A percentile compares a stretch with the other conserved stretches of the same genome.
These are phyloP conservation scores for Fragaria iinumae DNA, from an alignment of 306 rosid genomes.

Conservation along the genomic window DNA sequence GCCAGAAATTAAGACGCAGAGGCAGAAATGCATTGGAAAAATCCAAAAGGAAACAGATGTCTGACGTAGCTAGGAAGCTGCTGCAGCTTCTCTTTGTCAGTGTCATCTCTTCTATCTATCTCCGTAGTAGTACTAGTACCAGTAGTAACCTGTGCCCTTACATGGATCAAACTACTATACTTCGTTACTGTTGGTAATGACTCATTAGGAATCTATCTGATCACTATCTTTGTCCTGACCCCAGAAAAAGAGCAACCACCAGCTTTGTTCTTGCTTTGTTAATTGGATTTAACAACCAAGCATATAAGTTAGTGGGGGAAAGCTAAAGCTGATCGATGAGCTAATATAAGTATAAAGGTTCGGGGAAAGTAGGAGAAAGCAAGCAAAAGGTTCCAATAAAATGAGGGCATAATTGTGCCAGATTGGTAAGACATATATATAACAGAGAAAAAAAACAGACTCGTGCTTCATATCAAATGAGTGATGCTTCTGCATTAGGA, in stretches of 20 bases:
- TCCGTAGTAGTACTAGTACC: not conserved
- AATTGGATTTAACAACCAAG: not conserved
- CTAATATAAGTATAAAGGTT: not conserved
- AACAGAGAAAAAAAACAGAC: not conserved
- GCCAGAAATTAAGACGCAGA: not conserved
- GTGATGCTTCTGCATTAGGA: not conserved
- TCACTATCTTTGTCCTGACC: constrained; percentile 1
- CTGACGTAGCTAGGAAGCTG: not conserved
- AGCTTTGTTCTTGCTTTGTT: constrained; percentile 3
- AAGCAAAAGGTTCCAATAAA: not conserved
- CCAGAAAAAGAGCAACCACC: not conserved
- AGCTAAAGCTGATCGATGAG: not conserved
- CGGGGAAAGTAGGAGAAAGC: not conserved
- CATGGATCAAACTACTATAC: not conserved
- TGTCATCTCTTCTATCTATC: not conserved
- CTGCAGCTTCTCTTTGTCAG: constrained; percentile 1
- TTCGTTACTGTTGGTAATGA: not conserved
- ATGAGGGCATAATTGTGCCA: constrained; percentile 1
- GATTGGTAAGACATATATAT: not conserved
- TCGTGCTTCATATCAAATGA: not conserved
- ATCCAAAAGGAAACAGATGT: not conserved
- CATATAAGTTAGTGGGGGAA: not conserved
- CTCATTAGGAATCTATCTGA: constrained; percentile 1
- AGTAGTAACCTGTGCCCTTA: not conserved
- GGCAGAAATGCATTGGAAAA: not conserved